Evolutionary conservation across 179 eudicot species (phyloP).

Genomic region (Dionaea muscipula): DNA sequence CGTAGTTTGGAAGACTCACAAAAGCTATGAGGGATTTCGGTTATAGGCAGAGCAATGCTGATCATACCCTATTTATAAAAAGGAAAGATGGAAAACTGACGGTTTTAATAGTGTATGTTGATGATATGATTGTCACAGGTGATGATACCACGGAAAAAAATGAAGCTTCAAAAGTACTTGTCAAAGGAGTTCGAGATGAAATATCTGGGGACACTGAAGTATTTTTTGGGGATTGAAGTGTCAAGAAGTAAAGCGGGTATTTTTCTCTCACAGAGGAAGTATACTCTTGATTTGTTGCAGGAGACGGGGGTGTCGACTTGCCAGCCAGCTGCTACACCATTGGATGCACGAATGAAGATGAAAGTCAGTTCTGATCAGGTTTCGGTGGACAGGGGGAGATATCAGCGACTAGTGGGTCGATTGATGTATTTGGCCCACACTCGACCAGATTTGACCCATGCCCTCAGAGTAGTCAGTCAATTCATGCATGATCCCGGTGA

Average conservation of each 20-base stretch:
- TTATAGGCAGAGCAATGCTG: not conserved
- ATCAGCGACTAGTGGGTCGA: not conserved
- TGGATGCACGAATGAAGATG: not conserved
- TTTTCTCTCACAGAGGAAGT: constrained; percentile 1
- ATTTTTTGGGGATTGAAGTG: not conserved
- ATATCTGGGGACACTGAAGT: constrained; percentile 1
- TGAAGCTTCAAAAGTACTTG: not conserved
- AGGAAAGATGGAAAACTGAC: not conserved
- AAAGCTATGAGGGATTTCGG: constrained; percentile 1
- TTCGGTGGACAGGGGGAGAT: not conserved
- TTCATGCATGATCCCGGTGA: constrained; percentile 1
- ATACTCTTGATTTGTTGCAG: not conserved
- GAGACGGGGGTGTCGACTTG: not conserved
- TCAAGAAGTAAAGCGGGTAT: not conserved
- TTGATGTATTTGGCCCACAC: not conserved
- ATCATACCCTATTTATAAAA: constrained; percentile 1
- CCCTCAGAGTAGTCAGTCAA: not conserved
- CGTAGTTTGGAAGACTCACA: constrained; percentile 5
- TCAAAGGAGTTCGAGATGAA: constrained; percentile 1
- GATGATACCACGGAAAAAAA: constrained; percentile 4
- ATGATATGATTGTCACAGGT: constrained; percentile 3
- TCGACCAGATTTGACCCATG: not conserved
- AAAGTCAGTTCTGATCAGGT: not conserved
- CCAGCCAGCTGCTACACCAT: not conserved
- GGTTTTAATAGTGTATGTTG: constrained; percentile 1